phyloP scores from a whole-genome alignment of 108 stramenopile species.

The Discostella stelligeroides region DNA sequence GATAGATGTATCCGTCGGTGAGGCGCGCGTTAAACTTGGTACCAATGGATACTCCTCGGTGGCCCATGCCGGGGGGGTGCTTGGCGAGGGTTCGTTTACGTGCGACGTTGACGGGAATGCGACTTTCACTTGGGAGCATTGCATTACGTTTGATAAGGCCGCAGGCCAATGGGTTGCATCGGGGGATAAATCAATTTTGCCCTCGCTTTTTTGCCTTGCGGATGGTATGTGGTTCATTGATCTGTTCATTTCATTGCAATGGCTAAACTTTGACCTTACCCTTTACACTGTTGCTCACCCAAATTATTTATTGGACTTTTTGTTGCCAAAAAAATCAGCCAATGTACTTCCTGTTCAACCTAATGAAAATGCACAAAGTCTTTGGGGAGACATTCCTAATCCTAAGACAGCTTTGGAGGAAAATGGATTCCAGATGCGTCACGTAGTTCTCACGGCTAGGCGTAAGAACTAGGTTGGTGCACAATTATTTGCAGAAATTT shows the following conservation, averaged over 20 bases:
- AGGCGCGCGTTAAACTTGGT: conserved; percentile 74
- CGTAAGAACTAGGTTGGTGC: conserved; percentile 36
- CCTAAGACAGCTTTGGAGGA: conserved; percentile 67
- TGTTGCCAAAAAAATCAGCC: conserved; percentile 33
- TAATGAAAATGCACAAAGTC: conserved; percentile 64
- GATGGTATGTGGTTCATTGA: conserved; percentile 67
- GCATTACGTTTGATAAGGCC: conserved; percentile 49
- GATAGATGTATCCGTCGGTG: conserved; percentile 59
- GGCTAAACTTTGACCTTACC: neutral
- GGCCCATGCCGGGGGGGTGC: conserved; percentile 58
- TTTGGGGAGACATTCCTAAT: conserved; percentile 76
- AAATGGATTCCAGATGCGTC: conserved; percentile 77
- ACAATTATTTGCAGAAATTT: neutral
- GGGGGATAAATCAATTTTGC: conserved; percentile 28
- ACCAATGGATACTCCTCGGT: conserved; percentile 65
- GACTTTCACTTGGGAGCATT: conserved; percentile 59
- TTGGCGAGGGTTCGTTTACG: conserved; percentile 74
- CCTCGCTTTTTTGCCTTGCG: conserved; percentile 46
- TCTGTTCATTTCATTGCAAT: too few relatives aligned
- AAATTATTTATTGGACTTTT: conserved; percentile 6
- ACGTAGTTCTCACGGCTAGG: conserved; percentile 63
- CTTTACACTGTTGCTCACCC: neutral
- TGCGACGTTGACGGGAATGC: conserved; percentile 56
- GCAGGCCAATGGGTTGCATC: conserved; percentile 52
- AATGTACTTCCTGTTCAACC: conserved; percentile 52